phyloP scores from a whole-genome alignment of 805 yeast species.

The Yarrowia sp. region DNA sequence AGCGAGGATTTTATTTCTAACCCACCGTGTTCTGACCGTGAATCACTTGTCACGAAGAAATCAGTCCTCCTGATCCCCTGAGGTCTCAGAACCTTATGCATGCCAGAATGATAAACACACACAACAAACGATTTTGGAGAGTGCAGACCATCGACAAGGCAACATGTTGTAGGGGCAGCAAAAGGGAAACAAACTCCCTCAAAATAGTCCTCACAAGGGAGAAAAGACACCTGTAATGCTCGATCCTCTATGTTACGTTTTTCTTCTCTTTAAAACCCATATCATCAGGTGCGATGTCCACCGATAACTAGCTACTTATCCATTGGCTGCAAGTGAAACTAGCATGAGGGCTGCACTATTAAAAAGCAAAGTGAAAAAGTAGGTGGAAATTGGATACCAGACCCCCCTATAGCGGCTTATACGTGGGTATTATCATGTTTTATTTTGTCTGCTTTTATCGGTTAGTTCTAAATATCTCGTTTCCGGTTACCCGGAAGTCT shows the following conservation, averaged over 20 bases:
- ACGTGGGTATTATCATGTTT: too few species aligned
- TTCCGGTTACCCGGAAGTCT: not conserved
- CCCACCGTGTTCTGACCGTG: not conserved
- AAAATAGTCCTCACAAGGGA: too few species aligned
- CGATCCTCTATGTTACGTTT: too few species aligned
- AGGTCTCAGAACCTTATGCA: constrained; percentile 20
- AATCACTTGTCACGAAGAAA: not conserved
- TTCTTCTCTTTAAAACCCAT: not conserved
- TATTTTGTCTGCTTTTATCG: too few species aligned
- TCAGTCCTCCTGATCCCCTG: constrained; percentile 15
- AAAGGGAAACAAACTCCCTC: too few species aligned
- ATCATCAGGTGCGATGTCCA: not conserved
- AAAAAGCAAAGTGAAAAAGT: not conserved
- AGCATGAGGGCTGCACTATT: not conserved
- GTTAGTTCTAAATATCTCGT: too few species aligned
- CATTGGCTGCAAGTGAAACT: constrained; percentile 6
- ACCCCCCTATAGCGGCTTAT: not conserved
- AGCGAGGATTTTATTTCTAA: not conserved
- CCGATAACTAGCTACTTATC: constrained; percentile 19
- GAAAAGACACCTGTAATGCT: too few species aligned
- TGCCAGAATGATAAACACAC: constrained; percentile 4
- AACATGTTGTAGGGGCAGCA: not conserved
- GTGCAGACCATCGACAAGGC: not conserved
- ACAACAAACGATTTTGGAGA: not conserved
- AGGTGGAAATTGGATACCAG: not conserved